Conservation (phyloP, 2,329 filamentous ascomycete genomes). For the Tolypocladium sp. region DNA sequence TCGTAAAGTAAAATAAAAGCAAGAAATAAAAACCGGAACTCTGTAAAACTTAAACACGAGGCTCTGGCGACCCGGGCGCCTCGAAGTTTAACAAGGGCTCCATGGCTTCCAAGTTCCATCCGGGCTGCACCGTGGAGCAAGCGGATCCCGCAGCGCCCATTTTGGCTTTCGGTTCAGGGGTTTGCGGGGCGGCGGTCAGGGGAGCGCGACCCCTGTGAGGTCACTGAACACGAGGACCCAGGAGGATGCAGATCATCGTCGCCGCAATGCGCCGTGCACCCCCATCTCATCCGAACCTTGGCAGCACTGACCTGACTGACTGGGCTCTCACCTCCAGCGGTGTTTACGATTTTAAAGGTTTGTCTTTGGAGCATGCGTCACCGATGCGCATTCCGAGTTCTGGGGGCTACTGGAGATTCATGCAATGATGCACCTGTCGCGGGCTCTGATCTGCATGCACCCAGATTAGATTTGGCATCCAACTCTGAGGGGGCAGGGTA, state of each 20-base stretch:
- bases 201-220: background rate
- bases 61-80: no score
- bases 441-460: background rate
- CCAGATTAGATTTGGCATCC: background rate
- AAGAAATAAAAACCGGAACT: background rate
- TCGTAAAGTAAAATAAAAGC: no score
- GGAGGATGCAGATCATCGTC: background rate
- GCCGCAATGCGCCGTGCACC: background rate
- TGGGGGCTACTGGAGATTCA: background rate
- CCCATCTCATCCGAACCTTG: background rate
- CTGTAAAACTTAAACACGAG: background rate
- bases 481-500: background rate
- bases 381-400: background rate
- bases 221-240: background rate
- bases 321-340: no score
- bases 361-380: background rate
- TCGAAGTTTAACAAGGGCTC: background rate
- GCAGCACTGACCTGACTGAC: no score
- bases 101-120: background rate
- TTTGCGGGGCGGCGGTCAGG: background rate
- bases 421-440: background rate
- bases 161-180: background rate
- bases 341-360: no score
- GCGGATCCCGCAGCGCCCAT: background rate
- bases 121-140: background rate